Conservation (phyloP, 2,329 filamentous ascomycete species). For the Orbilia quercus region DNA sequence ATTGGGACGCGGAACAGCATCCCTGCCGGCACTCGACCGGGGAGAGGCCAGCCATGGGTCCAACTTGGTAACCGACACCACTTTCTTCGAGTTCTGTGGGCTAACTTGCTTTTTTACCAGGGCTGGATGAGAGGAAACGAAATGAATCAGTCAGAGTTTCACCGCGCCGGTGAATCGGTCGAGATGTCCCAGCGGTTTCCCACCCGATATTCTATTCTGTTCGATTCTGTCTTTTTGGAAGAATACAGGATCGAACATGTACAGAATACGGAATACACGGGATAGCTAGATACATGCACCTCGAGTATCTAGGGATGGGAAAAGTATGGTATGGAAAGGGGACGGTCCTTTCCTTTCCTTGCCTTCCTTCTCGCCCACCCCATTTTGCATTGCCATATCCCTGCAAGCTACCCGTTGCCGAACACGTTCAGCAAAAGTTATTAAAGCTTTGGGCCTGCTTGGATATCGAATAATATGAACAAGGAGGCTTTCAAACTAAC, state of each 20-base stretch:
- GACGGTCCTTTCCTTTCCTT: slow-evolving; percentile 53
- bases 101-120: slow-evolving; percentile 34
- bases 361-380: slow-evolving; percentile 27
- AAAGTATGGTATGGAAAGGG: slow-evolving; percentile 53
- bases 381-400: slow-evolving; percentile 35
- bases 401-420: slow-evolving; percentile 56
- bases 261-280: neutral
- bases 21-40: slow-evolving; percentile 37
- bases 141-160: slow-evolving; percentile 47
- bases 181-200: slow-evolving; percentile 41
- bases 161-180: slow-evolving; percentile 48
- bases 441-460: slow-evolving; percentile 52
- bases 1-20: slow-evolving; percentile 53
- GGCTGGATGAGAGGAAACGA: slow-evolving; percentile 36
- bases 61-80: slow-evolving; percentile 49
- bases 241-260: too few species aligned
- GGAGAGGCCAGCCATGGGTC: slow-evolving; percentile 50
- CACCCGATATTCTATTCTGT: slow-evolving; percentile 22
- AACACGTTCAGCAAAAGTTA: slow-evolving; percentile 52
- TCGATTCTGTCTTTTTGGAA: slow-evolving; percentile 13
- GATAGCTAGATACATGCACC: neutral
- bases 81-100: too few species aligned
- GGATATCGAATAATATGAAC: slow-evolving; percentile 32
- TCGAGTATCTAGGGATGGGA: slow-evolving; percentile 38
- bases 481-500: slow-evolving; percentile 54